Conservation (phyloP, 768 basidiomycete species). For the Rhizopogon sp. region DNA sequence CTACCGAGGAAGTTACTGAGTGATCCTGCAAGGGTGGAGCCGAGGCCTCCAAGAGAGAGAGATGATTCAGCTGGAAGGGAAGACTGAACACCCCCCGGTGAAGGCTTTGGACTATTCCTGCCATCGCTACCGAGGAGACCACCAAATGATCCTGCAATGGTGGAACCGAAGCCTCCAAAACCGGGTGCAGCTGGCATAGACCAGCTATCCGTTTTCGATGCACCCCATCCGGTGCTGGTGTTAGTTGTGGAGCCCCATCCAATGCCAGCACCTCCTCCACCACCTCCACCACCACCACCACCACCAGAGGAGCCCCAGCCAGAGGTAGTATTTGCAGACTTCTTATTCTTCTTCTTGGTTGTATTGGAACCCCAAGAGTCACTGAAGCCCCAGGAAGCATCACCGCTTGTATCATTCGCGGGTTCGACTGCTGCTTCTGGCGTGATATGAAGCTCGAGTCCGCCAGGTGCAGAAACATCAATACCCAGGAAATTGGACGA, state of each 20-base stretch:
- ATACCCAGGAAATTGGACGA: background rate
- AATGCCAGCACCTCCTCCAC: background rate
- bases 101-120: background rate
- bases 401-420: background rate
- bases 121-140: slow-evolving; percentile 4
- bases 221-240: background rate
- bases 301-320: background rate
- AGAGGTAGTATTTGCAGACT: background rate
- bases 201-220: background rate
- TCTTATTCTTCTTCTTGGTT: background rate
- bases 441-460: background rate
- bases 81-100: background rate
- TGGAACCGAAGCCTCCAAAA: background rate
- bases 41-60: background rate
- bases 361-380: background rate
- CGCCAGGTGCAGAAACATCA: background rate
- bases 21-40: background rate
- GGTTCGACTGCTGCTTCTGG: background rate
- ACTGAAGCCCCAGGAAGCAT: slow-evolving; percentile 1
- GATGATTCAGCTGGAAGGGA: background rate
- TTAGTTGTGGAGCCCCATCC: slow-evolving; percentile 3
- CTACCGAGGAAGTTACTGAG: slow-evolving; percentile 4
- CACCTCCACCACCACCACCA: background rate
- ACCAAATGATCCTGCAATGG: background rate
- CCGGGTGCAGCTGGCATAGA: background rate